Conservation (phyloP, 331 rosid genomes). For the Acacia pycnantha region DNA sequence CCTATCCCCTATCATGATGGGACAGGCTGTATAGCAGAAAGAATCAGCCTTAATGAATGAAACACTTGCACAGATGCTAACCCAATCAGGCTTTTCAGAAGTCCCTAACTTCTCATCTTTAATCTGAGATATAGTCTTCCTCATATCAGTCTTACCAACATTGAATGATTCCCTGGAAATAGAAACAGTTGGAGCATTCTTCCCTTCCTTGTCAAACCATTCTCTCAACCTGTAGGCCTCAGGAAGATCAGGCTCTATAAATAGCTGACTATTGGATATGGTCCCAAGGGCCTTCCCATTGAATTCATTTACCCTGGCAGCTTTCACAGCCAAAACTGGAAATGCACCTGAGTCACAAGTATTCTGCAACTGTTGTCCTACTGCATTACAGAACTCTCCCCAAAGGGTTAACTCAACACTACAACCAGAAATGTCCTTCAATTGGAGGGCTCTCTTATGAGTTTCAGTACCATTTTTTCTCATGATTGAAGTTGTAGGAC, state of each 20-base stretch:
- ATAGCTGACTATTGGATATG: conserved; percentile 64
- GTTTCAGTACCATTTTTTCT: conserved; percentile 87
- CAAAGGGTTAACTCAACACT: conserved; percentile 84
- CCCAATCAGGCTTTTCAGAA: conserved; percentile 95
- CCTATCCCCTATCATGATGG: conserved; percentile 72
- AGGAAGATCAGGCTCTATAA: conserved; percentile 62
- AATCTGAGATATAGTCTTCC: conserved; percentile 76
- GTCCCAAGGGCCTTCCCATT: conserved; percentile 87
- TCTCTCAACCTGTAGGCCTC: conserved; percentile 57
- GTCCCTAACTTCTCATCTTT: conserved; percentile 93
- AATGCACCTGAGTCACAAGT: conserved; percentile 72
- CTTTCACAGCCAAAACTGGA: conserved; percentile 78
- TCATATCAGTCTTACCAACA: conserved; percentile 49
- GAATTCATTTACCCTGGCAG: conserved; percentile 73
- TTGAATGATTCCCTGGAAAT: conserved; percentile 61
- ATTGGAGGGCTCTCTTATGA: conserved; percentile 75
- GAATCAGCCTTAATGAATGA: conserved; percentile 64
- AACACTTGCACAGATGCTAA: conserved; percentile 66
- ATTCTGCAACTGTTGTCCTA: conserved; percentile 73
- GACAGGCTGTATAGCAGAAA: conserved; percentile 89
- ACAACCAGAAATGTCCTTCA: conserved; percentile 81
- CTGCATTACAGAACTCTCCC: conserved; percentile 74
- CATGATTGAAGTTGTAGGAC: conserved; percentile 68
- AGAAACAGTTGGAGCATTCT: conserved; percentile 53
- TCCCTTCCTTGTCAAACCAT: conserved; percentile 89